Evolutionary conservation across 495 filamentous ascomycete species (phyloP).

Genomic region (Rostrohypoxylon terebratum): DNA sequence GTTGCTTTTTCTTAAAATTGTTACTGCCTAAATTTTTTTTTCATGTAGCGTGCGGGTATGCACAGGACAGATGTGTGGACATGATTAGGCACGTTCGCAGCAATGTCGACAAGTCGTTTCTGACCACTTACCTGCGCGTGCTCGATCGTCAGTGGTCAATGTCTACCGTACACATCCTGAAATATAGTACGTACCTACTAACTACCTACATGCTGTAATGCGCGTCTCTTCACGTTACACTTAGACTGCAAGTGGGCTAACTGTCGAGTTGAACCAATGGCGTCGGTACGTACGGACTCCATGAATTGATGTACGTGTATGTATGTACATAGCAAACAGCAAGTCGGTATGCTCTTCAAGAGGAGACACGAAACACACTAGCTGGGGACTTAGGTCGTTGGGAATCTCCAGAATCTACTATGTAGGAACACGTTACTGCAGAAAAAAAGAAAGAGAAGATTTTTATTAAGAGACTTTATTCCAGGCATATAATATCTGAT

Average conservation of each 20-base stretch:
- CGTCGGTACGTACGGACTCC: slow-evolving; percentile 12
- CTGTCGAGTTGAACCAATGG: slow-evolving; percentile 13
- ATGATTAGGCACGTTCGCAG: slow-evolving; percentile 32
- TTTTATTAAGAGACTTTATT: not conserved
- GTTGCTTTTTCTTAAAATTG: slow-evolving; percentile 13
- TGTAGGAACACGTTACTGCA: not conserved
- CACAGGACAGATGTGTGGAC: slow-evolving; percentile 34
- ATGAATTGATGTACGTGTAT: not conserved
- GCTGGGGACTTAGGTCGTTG: not conserved
- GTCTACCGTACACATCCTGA: slow-evolving; percentile 5
- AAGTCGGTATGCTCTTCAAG: not conserved
- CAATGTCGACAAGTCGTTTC: slow-evolving; percentile 27
- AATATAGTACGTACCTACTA: not conserved
- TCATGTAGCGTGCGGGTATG: slow-evolving; percentile 33
- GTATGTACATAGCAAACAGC: slow-evolving; percentile 9
- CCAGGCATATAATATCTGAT: not conserved
- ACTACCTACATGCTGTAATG: slow-evolving; percentile 1
- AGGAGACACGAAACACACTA: slow-evolving; percentile 19
- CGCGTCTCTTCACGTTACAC: slow-evolving; percentile 28
- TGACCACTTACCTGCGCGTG: not conserved
- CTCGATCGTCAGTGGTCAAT: not conserved
- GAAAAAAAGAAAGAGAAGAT: not conserved
- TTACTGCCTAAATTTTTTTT: slow-evolving; percentile 7
- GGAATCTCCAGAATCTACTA: not conserved
- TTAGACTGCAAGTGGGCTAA: slow-evolving; percentile 20